Evolutionary conservation across 2,329 filamentous ascomycete species (phyloP), one percentile per base, ranked within the genome.

Genomic region (Curvularia eragrostidis): DNA sequence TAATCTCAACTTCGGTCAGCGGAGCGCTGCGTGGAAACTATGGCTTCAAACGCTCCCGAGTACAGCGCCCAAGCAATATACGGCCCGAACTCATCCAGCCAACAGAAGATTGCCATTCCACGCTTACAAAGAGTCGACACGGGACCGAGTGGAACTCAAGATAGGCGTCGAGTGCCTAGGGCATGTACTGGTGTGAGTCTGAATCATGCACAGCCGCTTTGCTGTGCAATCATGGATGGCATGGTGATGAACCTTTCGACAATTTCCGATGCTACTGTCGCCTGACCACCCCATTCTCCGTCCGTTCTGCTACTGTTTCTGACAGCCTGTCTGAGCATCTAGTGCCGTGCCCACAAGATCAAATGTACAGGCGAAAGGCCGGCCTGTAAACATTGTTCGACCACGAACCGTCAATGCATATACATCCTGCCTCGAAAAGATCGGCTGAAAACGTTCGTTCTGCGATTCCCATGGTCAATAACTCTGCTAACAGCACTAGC

Each of bases 281-380:
- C 38, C 46, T 18, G 46, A 54, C 56, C 54, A 50, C 46, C 48
- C 38, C 21, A 15, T 42, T 21, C n/a, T 41, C 19, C 42, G 43
- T 48, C 18, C 13, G 28, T 48, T 48, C 36, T 48, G 34, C 42
- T 46, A 50, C 30, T 18, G 28, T 50, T 46, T 52, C 67, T 69
- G 49, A 69, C 52, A 28, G 43, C n/a, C 23, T 28, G 24, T 28
- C 41, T 38, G 34, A 46, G 44, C 36, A 19, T 62, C 36, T 66
- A 70, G 67, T 79, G 77, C 64, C 75, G 77, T 32, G 64, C 65
- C 52, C 71, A 77, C 48, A 79, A 79, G 64, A 75, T 78, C 63
- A 79, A 77, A 57, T 79, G 77, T 60, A 73, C 74, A 39, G 77
- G 77, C 23, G 67, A 74, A 44, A 68, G 62, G 36, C 77, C 77